Base-by-base conservation (phyloP, 257 asterid genomes). In the Solanum lignicaule region DNA sequence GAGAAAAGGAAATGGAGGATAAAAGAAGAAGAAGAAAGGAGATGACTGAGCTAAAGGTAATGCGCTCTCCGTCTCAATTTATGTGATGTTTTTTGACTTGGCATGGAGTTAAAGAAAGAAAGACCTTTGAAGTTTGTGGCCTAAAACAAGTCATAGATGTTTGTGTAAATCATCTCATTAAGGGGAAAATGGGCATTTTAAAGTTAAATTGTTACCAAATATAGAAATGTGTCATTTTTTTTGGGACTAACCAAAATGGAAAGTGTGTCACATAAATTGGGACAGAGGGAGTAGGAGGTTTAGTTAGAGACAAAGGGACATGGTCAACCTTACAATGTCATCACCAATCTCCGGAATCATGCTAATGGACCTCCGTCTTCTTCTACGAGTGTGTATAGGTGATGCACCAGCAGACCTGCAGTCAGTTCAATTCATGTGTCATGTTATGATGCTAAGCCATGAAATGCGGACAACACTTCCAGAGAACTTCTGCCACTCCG, bases 341-440 rank as follows among this genome's bases (percentile, higher is more conserved):
- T 96, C 99, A 76, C 98, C 95, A 89, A 96, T 95, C 94, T 96
- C 99, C 11, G 99, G 98, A 92, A 94, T 90, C 95, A 96, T 89
- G 93, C 99, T 95, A 85, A 92, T 87, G 89, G 96, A 92, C 7
- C 95, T 96, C 29, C 96, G 91, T 89, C 98, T 93, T 91, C 98
- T 93, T 91, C 98, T 95, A 89, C 94, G 93, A 68, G 95, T 87
- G 88, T 92, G 94, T 83, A 91, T 73, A n/a, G 99, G 98, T 90
- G 99, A 96, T 87, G 99, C 94, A 84, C 99, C 98, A 86, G 94
- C 99, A 79, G 99, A 96, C 93, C 98, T 96, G 92, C 88, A 93
- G 74, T 81, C 31, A 88, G 41, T 46, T 46, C 66, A 81, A 27
- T 29, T 81, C 39, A 81, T 46, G 65, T 16, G 84, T 78, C 84